phyloP scores from a whole-genome alignment of 2,329 filamentous ascomycete genomes.

The Cercospora citrullina region DNA sequence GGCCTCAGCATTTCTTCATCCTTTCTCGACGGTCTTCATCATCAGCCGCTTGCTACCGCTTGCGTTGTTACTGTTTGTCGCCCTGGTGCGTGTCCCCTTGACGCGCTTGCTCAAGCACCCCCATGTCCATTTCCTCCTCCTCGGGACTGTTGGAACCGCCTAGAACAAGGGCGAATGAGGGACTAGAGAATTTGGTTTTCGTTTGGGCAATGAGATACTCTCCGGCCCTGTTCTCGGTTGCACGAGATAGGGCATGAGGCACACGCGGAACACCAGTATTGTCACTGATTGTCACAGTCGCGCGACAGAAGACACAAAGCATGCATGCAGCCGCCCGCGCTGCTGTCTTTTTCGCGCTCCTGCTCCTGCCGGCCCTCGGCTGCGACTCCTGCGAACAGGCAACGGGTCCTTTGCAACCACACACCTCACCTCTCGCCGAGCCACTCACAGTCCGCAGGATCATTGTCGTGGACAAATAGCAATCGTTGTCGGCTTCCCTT shows the following conservation, averaged over 20 bases:
- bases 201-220: neutral
- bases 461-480: neutral
- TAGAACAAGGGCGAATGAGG: neutral
- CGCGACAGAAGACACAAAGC: neutral
- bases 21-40: neutral
- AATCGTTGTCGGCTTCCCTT: neutral
- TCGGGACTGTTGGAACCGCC: neutral
- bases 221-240: neutral
- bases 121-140: neutral
- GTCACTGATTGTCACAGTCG: neutral
- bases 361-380: neutral
- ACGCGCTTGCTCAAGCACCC: neutral
- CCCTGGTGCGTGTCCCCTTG: conserved; percentile 2
- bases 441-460: neutral
- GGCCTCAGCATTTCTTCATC: neutral
- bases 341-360: neutral
- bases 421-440: neutral
- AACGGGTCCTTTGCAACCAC: neutral
- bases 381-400: neutral
- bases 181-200: neutral
- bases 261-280: neutral
- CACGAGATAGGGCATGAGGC: neutral
- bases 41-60: conserved; percentile 3
- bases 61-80: neutral
- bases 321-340: conserved; percentile 2